Percentiles rank a stretch among this genome's conserved stretches.
Conservation (phyloP, 257 asterid genomes). For the Ballota nigra region DNA sequence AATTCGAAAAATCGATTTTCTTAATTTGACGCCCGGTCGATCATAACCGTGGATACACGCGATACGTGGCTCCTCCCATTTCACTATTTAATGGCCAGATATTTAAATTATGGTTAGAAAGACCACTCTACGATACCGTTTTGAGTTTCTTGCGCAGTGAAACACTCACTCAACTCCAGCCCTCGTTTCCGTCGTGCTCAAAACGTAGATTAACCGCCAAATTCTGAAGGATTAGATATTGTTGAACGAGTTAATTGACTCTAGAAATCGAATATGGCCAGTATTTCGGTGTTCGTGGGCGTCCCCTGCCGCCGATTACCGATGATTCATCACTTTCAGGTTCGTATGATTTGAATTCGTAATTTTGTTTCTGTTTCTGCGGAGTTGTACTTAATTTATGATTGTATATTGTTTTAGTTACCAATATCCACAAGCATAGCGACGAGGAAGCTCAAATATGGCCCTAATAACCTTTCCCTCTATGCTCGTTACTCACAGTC, state of each 20-base stretch:
- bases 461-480: slow-evolving; percentile 29
- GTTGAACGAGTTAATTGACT: too few species aligned
- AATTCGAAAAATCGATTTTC: too few species aligned
- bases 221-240: background rate
- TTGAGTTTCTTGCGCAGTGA: background rate
- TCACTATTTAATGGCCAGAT: slow-evolving; percentile 13
- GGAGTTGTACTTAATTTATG: background rate
- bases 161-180: background rate
- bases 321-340: slow-evolving; percentile 50
- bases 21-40: too few species aligned
- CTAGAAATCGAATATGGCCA: slow-evolving; percentile 37
- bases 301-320: slow-evolving; percentile 47
- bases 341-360: slow-evolving; percentile 9
- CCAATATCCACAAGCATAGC: slow-evolving; percentile 39
- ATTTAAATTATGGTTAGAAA: slow-evolving; percentile 1
- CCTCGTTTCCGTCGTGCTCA: background rate
- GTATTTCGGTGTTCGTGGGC: slow-evolving; percentile 58
- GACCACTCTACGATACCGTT: slow-evolving; percentile 9
- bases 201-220: background rate
- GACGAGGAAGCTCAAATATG: slow-evolving; percentile 32
- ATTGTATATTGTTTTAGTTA: slow-evolving; percentile 36
- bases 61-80: slow-evolving; percentile 29
- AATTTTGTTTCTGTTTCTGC: background rate
- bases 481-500: slow-evolving; percentile 73
- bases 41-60: background rate